Base-by-base conservation (phyloP, 1,284 basidiomycete genomes). In the Cutaneotrichosporon dermatis region DNA sequence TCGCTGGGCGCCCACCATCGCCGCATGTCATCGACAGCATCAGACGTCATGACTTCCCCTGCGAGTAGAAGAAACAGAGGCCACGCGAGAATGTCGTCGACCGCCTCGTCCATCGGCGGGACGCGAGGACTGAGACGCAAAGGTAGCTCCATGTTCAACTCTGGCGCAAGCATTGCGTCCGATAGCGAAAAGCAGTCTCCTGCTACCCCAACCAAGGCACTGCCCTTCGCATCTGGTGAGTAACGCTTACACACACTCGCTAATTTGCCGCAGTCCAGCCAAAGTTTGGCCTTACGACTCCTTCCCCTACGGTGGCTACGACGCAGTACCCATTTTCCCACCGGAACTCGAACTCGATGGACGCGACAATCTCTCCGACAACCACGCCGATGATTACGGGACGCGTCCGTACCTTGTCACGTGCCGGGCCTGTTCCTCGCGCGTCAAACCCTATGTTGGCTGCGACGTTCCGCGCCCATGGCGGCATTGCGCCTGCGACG, bases 381-480 rank as follows among this genome's bases (percentile, higher is more conserved):
- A 36, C 43, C 9, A 60, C 51, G 2, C 61, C 61, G 15, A 34
- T 61, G 6, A 8, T 25, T 0, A 11, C 53, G 48, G 51, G 48
- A 7, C 61, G 57, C 2, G 45, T 60, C 3, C 54, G 61, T 12
- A 41, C 58, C n/a, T 46, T 62, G 44, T 51, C 58, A 5, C 60
- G 63, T n/a, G 51, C 44, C 12, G 67, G 66, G 4, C 74, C 76
- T 1, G 46, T 77, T 2, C 69, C 69, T 7, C 66, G 75, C 41
- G 60, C 71, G 1, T 77, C 75, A 13, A 79, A 79, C 55, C 77
- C 76, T 0, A 74, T 79, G 70, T 62, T 77, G 6, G 67, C 73
- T 0, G 66, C 70, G 1, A 64, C 69, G 6, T 77, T 66, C 60
- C 69, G 69, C 15, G 54, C 49, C 6, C 60, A 54, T 3, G 58